Conservation (phyloP, 1,139 yeast species). For the Hemisphaericaspora subhashii region DNA sequence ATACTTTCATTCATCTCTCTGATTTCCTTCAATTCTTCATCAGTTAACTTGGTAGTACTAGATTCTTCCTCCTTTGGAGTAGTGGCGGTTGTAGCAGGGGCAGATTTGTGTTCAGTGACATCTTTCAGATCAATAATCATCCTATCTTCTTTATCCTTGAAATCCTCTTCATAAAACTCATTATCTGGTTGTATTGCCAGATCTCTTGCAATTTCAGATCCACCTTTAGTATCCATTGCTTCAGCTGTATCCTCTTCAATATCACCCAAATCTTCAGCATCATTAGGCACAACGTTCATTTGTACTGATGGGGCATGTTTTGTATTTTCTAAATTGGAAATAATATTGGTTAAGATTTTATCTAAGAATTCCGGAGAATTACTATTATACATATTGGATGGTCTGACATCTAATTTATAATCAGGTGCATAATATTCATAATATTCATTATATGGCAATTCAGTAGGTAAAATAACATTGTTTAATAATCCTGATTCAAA, state of each 20-base stretch:
- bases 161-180: constrained; percentile 68
- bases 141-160: constrained; percentile 47
- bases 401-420: constrained; percentile 87
- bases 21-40: constrained; percentile 41
- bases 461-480: constrained; percentile 73
- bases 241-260: constrained; percentile 71
- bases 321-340: constrained; percentile 79
- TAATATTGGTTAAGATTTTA: constrained; percentile 76
- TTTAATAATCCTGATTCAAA: constrained; percentile 89
- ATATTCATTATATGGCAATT: constrained; percentile 93
- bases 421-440: constrained; percentile 98
- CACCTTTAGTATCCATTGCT: constrained; percentile 88
- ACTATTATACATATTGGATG: constrained; percentile 95
- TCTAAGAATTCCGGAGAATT: constrained; percentile 91
- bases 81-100: not conserved
- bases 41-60: constrained; percentile 24
- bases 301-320: constrained; percentile 96
- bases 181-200: constrained; percentile 63
- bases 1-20: constrained; percentile 30
- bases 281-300: constrained; percentile 85
- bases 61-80: constrained; percentile 5
- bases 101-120: not conserved
- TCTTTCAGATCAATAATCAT: constrained; percentile 20
- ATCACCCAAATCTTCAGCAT: constrained; percentile 81
- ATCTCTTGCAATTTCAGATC: constrained; percentile 83